A percentile compares a stretch with the other conserved stretches of the same genome.
Evolutionary conservation across 768 basidiomycete species (phyloP).

Genomic region (Tephrocybe sp.): DNA sequence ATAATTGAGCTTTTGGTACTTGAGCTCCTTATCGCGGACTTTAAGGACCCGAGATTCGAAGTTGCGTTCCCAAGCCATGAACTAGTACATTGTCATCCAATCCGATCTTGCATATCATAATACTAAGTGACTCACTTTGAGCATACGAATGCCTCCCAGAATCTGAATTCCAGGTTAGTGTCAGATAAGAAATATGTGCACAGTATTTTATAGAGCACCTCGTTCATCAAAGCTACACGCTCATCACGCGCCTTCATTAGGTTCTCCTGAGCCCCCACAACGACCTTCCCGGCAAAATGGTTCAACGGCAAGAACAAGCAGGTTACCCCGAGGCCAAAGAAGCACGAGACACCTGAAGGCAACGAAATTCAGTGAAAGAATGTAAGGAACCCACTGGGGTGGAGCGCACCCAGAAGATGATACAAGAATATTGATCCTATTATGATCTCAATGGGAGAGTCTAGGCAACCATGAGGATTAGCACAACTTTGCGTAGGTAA

Average conservation of each 20-base stretch:
- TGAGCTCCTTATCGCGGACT: constrained; percentile 77
- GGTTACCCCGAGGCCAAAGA: constrained; percentile 75
- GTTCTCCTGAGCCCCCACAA: constrained; percentile 76
- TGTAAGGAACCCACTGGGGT: constrained; percentile 1
- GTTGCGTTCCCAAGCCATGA: constrained; percentile 92
- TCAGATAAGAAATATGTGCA: not conserved
- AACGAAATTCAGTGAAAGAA: not conserved
- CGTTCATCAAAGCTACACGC: constrained; percentile 89
- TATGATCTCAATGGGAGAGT: constrained; percentile 74
- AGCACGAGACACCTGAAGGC: constrained; percentile 60
- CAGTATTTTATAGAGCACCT: constrained; percentile 23
- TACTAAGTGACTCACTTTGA: constrained; percentile 47
- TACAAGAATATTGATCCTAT: constrained; percentile 79
- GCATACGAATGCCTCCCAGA: constrained; percentile 86
- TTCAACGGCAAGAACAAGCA: constrained; percentile 75
- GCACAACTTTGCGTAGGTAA: not conserved
- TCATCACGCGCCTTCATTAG: constrained; percentile 92
- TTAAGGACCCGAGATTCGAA: constrained; percentile 75
- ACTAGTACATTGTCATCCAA: constrained; percentile 37
- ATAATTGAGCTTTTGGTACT: constrained; percentile 84
- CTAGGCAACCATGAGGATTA: constrained; percentile 28
- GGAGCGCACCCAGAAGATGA: constrained; percentile 59
- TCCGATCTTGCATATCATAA: not conserved
- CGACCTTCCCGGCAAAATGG: constrained; percentile 78
- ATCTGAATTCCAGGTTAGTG: constrained; percentile 42